Conservation (phyloP, 108 stramenopile species). For the Chaetoceros tenuissimus region DNA sequence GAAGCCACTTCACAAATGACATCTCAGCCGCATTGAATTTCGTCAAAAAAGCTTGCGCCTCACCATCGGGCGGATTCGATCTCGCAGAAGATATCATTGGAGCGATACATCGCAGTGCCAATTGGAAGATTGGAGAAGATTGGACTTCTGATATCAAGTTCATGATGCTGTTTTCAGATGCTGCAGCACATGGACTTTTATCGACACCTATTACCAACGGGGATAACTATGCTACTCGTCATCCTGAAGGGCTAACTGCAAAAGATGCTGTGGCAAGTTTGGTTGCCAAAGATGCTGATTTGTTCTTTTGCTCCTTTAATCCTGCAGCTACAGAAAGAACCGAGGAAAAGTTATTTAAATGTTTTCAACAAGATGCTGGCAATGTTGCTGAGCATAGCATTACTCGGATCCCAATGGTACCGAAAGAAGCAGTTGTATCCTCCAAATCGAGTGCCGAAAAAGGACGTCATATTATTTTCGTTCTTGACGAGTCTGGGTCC, state of each 20-base stretch:
- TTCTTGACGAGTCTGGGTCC: conserved; percentile 47
- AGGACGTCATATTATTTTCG: conserved; percentile 46
- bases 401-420: conserved; percentile 33
- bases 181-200: conserved; percentile 42
- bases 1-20: conserved; percentile 35
- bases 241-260: conserved; percentile 32
- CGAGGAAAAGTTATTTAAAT: conserved; percentile 27
- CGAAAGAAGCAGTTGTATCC: conserved; percentile 7
- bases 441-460: background rate
- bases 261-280: conserved; percentile 21
- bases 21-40: conserved; percentile 6
- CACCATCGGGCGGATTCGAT: conserved; percentile 36
- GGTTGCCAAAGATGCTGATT: conserved; percentile 32
- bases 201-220: conserved; percentile 10
- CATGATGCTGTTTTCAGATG: conserved; percentile 43
- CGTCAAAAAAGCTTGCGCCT: conserved; percentile 7
- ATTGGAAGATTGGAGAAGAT: conserved; percentile 27
- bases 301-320: conserved; percentile 55
- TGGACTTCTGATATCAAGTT: conserved; percentile 43
- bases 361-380: conserved; percentile 22
- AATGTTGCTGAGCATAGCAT: conserved; percentile 23
- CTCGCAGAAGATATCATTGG: conserved; percentile 47
- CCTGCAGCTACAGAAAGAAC: conserved; percentile 32
- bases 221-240: conserved; percentile 32
- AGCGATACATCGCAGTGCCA: conserved; percentile 30